Evolutionary conservation across 164 flowering plant species (phyloP).

Genomic region (Hamamelis virginiana): DNA sequence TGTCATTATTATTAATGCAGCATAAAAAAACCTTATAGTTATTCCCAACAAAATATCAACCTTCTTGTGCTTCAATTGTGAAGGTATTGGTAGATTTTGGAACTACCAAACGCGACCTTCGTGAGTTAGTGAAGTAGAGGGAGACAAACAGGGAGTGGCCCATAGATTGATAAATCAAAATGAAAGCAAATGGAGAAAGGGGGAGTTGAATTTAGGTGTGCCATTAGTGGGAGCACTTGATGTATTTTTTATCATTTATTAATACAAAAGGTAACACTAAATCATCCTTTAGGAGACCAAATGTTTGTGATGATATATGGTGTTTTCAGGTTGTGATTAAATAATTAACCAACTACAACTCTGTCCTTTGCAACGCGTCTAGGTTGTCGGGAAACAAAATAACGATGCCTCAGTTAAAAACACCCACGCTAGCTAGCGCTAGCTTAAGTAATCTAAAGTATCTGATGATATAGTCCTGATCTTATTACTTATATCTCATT

Average conservation of each 20-base stretch:
- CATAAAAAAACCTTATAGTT: neutral
- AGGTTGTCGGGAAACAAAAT: constrained; percentile 13
- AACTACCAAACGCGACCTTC: constrained; percentile 16
- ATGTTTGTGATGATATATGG: constrained; percentile 20
- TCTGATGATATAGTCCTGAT: no score
- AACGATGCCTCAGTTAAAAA: neutral
- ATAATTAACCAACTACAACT: constrained; percentile 8
- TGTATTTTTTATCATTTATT: constrained; percentile 11
- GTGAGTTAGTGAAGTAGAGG: neutral
- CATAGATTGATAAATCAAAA: constrained; percentile 14
- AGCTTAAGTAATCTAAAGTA: no score
- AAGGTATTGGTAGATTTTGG: neutral
- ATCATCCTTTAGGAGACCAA: constrained; percentile 24
- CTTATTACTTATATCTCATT: no score
- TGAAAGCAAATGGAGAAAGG: neutral
- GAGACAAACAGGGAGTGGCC: constrained; percentile 29
- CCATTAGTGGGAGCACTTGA: constrained; percentile 31
- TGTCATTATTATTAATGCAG: neutral
- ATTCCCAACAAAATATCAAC: no score
- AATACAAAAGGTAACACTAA: constrained; percentile 3
- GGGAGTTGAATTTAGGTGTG: constrained; percentile 17
- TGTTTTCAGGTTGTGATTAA: constrained; percentile 11
- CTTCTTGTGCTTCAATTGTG: neutral
- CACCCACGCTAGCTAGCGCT: neutral
- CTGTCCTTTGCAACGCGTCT: neutral